A percentile compares a stretch with the other conserved stretches of the same genome.
These are phyloP conservation scores for Phaffomyces antillensis DNA, from an alignment of 805 yeast species.

Conservation along the genomic window DNA sequence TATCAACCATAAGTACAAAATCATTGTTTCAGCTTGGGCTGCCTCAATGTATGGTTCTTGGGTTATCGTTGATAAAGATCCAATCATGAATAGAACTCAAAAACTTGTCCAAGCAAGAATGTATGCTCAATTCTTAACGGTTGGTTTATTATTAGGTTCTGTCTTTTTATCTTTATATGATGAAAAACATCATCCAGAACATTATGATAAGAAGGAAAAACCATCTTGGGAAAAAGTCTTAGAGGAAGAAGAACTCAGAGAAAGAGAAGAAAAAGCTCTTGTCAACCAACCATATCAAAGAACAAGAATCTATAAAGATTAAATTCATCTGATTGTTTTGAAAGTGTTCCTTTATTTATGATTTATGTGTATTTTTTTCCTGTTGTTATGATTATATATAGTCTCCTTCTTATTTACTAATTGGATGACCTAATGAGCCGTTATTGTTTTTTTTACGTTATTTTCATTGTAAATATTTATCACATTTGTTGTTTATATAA, in stretches of 20 bases:
- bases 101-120: constrained; percentile 84
- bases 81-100: constrained; percentile 66
- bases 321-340: not conserved
- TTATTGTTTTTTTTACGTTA: not conserved
- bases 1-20: constrained; percentile 53
- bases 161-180: constrained; percentile 62
- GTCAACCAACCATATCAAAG: constrained; percentile 26
- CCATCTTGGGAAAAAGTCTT: constrained; percentile 44
- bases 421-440: too few relatives aligned
- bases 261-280: constrained; percentile 11
- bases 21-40: constrained; percentile 73
- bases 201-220: constrained; percentile 26
- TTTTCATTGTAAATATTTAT: not conserved
- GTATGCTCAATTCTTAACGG: constrained; percentile 83
- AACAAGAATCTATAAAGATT: constrained; percentile 28
- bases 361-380: not conserved
- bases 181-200: constrained; percentile 42
- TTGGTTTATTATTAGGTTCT: constrained; percentile 60
- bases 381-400: not conserved
- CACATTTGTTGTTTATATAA: too few relatives aligned
- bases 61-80: constrained; percentile 65
- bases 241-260: constrained; percentile 34
- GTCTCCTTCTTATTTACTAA: too few relatives aligned
- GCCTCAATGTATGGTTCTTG: constrained; percentile 77
- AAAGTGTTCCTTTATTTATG: not conserved